A percentile compares a stretch with the other conserved stretches of the same genome.
Conservation (phyloP, 2,329 filamentous ascomycete species). For the Cladosporium sp. region DNA sequence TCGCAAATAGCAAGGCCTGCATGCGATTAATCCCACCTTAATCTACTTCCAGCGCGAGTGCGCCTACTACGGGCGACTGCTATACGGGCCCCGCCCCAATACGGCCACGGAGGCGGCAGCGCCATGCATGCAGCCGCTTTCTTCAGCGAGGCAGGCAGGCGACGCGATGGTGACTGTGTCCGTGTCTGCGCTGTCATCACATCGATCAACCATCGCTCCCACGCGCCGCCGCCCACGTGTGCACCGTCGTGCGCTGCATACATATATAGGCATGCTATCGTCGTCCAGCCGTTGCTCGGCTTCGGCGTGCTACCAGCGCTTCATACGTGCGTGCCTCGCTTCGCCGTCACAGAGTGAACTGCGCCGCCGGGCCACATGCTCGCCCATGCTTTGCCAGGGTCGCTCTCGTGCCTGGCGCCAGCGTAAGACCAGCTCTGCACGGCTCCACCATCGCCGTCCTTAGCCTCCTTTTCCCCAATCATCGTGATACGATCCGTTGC, state of each 20-base stretch:
- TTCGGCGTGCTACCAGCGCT: no score
- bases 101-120: neutral
- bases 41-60: no score
- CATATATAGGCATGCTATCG: neutral
- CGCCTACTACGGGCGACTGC: neutral
- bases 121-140: slow-evolving; percentile 7
- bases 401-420: neutral
- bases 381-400: neutral
- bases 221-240: neutral
- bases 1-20: slow-evolving; percentile 5
- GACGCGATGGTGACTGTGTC: neutral
- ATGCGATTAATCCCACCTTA: neutral
- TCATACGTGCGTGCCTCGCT: no score
- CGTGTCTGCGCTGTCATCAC: neutral
- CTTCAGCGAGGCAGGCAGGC: neutral
- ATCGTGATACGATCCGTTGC: neutral
- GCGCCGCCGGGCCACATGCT: neutral
- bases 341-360: neutral
- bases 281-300: neutral
- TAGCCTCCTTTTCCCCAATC: slow-evolving; percentile 3
- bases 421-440: neutral
- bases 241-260: neutral
- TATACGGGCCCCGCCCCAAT: neutral
- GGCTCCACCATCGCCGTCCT: neutral
- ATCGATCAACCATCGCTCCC: neutral